Evolutionary conservation across 108 stramenopile genomes (phyloP), one percentile per base, ranked within the genome.

Genomic region (Nitzschia sp.): DNA sequence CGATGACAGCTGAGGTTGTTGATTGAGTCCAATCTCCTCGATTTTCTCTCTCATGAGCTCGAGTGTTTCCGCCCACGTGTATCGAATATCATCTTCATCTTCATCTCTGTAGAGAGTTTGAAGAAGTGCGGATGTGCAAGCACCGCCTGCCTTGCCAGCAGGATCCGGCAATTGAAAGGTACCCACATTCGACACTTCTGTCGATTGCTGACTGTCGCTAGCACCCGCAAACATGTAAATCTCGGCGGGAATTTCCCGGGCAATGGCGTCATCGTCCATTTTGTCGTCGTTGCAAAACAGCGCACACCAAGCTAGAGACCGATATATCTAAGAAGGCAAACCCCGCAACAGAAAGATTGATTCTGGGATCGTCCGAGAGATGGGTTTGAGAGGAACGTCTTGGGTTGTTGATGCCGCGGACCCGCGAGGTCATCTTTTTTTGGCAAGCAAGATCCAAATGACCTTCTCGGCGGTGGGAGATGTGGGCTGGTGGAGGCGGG

Each of bases 61-160:
- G 0, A 77, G 30, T 2, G 68, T 63, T 34, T 76, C 66, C 4
- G 62, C 63, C 75, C 75, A 77, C 11, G 70, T 63, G 30, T 55
- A 48, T 30, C 30, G 34, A 58, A 85, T 34, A 82, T 75, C 48
- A 11, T 67, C 59, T 21, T 75, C 74, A 2, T 47, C 66, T 18
- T 75, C 66, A 29, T 86, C 63, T 54, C 79, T 26, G 33, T 72
- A 55, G 23, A 91, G 70, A 3, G 77, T 80, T 53, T 85, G 70
- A 33, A 96, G 80, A 18, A 96, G 46, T 9, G 93, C 93, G 26
- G 91, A 89, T 9, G 95, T 93, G 68, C 92, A 94, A 36, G 93
- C 93, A 0, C 95, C 95, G 47, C 95, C 93, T 8, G 85, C 82
- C 38, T 85, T 84, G 0, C 83, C 84, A 1, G 81, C 81, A 28